Conservation (phyloP, 441 rosid genomes). For the Corymbia citriodora region DNA sequence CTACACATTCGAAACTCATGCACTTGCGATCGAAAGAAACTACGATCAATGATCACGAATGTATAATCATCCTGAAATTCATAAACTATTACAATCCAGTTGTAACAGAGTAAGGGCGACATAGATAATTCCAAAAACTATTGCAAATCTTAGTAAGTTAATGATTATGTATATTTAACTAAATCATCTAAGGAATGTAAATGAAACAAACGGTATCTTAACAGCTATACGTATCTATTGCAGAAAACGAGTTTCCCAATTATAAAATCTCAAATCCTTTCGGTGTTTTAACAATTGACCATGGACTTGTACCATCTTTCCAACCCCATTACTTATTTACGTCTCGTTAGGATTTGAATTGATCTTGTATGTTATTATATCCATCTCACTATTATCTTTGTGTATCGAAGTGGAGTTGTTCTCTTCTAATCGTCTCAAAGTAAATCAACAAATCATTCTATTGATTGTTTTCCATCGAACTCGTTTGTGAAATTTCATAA, state of each 20-base stretch:
- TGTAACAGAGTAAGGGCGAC: not conserved
- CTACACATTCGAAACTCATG: not conserved
- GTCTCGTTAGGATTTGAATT: accelerated
- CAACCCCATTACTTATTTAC: not conserved
- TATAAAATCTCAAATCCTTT: too few species aligned
- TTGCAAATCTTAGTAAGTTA: not conserved
- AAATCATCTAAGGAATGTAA: not conserved
- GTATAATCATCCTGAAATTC: not conserved
- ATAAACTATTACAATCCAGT: not conserved
- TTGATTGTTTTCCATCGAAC: not conserved
- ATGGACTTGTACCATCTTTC: too few species aligned
- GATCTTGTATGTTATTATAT: accelerated
- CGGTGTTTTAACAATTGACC: too few species aligned
- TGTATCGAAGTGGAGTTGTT: accelerated
- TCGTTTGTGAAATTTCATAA: not conserved
- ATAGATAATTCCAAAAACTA: not conserved
- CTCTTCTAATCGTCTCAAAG: not conserved
- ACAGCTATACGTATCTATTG: not conserved
- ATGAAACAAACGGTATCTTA: accelerated
- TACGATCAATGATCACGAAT: not conserved
- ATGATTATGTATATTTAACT: not conserved
- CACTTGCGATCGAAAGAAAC: not conserved
- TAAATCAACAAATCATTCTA: not conserved
- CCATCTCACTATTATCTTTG: not conserved
- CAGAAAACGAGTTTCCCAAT: not conserved